Evolutionary conservation across 805 yeast genomes (phyloP).

Genomic region (Wickerhamiella shivajii): DNA sequence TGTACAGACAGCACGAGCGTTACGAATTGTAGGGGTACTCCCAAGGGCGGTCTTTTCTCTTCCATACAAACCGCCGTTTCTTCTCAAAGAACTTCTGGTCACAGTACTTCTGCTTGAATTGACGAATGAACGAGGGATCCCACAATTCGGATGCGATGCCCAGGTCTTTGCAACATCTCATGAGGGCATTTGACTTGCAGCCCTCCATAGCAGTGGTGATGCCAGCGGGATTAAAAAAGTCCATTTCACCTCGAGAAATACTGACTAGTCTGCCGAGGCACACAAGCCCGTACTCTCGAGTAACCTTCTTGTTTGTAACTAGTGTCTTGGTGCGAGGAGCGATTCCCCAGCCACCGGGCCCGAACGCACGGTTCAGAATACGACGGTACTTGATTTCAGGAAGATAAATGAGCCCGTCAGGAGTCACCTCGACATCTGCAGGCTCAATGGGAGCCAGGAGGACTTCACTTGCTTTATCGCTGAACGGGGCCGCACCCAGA

Average conservation of each 20-base stretch:
- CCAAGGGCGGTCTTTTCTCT: slow-evolving; percentile 64
- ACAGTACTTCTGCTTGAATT: slow-evolving; percentile 49
- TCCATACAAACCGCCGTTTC: slow-evolving; percentile 69
- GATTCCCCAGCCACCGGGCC: slow-evolving; percentile 98
- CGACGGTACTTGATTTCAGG: slow-evolving; percentile 95
- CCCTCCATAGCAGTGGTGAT: slow-evolving; percentile 96
- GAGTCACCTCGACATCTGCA: slow-evolving; percentile 81
- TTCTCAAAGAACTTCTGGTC: slow-evolving; percentile 78
- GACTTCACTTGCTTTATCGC: slow-evolving; percentile 41
- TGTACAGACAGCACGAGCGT: no score
- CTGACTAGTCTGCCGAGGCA: slow-evolving; percentile 81
- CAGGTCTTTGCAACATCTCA: slow-evolving; percentile 95
- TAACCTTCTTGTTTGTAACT: slow-evolving; percentile 57
- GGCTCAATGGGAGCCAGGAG: slow-evolving; percentile 47
- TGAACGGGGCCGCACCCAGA: slow-evolving; percentile 64
- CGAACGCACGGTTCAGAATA: slow-evolving; percentile 77
- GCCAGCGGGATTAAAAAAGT: slow-evolving; percentile 72
- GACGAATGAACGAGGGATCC: slow-evolving; percentile 84
- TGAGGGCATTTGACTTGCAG: slow-evolving; percentile 87
- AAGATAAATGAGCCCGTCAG: slow-evolving; percentile 80
- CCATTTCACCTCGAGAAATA: slow-evolving; percentile 92
- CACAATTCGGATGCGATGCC: slow-evolving; percentile 95
- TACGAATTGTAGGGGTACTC: slow-evolving; percentile 93
- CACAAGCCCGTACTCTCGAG: slow-evolving; percentile 80
- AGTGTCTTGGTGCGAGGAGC: slow-evolving; percentile 83